phyloP scores from a whole-genome alignment of 2,329 filamentous ascomycete species.

The Aspergillus glaucus region DNA sequence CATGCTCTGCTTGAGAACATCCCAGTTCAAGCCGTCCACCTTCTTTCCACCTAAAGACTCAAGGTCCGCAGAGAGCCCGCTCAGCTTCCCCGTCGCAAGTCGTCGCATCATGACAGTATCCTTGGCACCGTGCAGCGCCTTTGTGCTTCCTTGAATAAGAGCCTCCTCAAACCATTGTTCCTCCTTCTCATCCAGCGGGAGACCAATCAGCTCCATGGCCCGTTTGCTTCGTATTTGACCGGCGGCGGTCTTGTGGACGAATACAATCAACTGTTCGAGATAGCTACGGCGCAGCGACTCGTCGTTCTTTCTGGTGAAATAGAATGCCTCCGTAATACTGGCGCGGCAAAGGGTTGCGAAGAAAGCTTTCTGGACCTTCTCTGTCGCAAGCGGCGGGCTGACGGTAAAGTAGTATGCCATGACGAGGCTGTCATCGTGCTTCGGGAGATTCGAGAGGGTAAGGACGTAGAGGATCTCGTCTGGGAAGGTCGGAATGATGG shows the following conservation, averaged over 20 bases:
- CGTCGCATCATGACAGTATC: conserved; percentile 70
- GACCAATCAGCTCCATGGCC: conserved; percentile 63
- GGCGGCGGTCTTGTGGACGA: conserved; percentile 45
- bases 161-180: conserved; percentile 69
- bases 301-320: conserved; percentile 62
- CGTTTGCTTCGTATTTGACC: conserved; percentile 45
- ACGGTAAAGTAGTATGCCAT: conserved; percentile 74
- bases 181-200: conserved; percentile 66
- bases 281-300: conserved; percentile 57
- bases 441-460: conserved; percentile 51
- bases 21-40: conserved; percentile 49
- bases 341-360: conserved; percentile 63
- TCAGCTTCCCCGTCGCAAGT: conserved; percentile 57
- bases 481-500: conserved; percentile 70
- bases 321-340: conserved; percentile 66
- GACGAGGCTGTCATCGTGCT: conserved; percentile 58
- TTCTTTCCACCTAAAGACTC: conserved; percentile 39
- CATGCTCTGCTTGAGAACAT: conserved; percentile 37
- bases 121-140: conserved; percentile 57
- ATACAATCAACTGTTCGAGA: conserved; percentile 59
- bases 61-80: conserved; percentile 26
- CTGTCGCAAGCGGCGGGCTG: conserved; percentile 62
- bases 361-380: conserved; percentile 57
- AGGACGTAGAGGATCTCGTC: conserved; percentile 72
- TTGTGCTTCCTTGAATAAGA: conserved; percentile 59